Evolutionary conservation across 495 filamentous ascomycete species (phyloP), one percentile per base, ranked within the genome.

Genomic region (Xylaria nigripes): DNA sequence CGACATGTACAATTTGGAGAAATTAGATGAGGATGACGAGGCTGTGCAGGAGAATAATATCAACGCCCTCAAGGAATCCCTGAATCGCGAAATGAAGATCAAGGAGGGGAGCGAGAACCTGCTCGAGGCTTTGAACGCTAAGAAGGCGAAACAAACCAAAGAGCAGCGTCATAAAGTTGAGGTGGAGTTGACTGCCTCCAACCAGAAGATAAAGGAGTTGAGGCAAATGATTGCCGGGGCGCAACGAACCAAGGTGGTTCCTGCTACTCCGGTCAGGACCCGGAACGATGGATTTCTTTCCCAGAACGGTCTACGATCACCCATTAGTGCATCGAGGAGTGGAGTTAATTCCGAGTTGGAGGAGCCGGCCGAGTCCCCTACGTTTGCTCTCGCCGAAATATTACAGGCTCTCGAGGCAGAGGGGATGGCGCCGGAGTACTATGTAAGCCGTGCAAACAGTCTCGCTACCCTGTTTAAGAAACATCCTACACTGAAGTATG

Each of bases 31-130:
- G 52, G 84, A 86, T 29, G 81, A 84, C 40, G 78, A 78, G 23
- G 63, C 75, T 1, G 63, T 71, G 6, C 79, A 79, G 4, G 92
- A 96, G 67, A 81, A 89, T 68, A 82, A 82, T 15, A 80, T 94
- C 59, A 80, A 81, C 23, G 73, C 81, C 40, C 76, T 94, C 55
- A 80, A 84, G 53, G 89, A 95, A 62, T 81, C 82, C 65, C 84
- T 98, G 53, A 90, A 87, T 45, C 90, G 91, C 61, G 93, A 97
- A 68, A 85, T 87, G 70, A 97, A 97, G 76, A 97, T 97, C 65
- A 96, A 95, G 70, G 85, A 89, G 54, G 93, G 93, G 22, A 95
- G 91, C 48, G 93, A 98, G 76, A 98, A 98, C 66, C 82, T 97
- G 79, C 71, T 98, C 48, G 93, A 96, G 72, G 93, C 92, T 16